Evolutionary conservation across 75 land plant genomes (phyloP), one percentile per base, ranked within the genome.

Genomic region (Pinus albicaulis): DNA sequence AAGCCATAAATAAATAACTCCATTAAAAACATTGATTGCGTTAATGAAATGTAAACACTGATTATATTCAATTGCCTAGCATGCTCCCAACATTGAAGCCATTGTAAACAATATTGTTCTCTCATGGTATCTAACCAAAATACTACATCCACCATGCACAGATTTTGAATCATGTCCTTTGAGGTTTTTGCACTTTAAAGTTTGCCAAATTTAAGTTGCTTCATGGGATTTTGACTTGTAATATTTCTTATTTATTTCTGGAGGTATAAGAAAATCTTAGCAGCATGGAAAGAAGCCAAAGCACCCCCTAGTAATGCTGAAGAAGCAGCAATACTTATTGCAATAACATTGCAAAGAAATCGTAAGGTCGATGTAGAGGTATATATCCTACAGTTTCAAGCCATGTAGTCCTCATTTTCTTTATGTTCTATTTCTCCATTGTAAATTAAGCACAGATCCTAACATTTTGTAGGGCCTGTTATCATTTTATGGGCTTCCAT

Each of bases 331-430:
- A 87, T 82, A 83, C 86, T 96, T 57, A 74, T 92, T 11, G 65
- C 81, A 52, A 60, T 73, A 76, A 82, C 92, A 23, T 74, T 95
- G 61, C 85, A 83, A 76, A 76, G 88, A 55, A 94, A 89, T 73
- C 86, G 82, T 12, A 93, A 86, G 76, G 87, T 76, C 26, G 92
- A 93, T 82, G 90, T 93, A 12, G 86, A 93, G 97, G 98, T 94
- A 68, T 68, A n/a, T 68, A 48, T 48, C 53, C n/a, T 64, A 24
- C 11, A 31, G 48, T 66, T 66, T 31, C 34, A 66, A 17, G 31
- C 71, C 41, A 17, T 41, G 71, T 12, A 68, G 71, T 20, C 48
- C 41, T 38, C n/a, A 41, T 41, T 20, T 36, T 68, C 3, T 20
- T 41, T 23, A 22, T 66, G 48, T 4, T 65, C 20, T 66, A 0